A percentile compares a stretch with the other conserved stretches of the same genome.
phyloP scores from a whole-genome alignment of 805 yeast species.

The Sugiyamaella floridensis region DNA sequence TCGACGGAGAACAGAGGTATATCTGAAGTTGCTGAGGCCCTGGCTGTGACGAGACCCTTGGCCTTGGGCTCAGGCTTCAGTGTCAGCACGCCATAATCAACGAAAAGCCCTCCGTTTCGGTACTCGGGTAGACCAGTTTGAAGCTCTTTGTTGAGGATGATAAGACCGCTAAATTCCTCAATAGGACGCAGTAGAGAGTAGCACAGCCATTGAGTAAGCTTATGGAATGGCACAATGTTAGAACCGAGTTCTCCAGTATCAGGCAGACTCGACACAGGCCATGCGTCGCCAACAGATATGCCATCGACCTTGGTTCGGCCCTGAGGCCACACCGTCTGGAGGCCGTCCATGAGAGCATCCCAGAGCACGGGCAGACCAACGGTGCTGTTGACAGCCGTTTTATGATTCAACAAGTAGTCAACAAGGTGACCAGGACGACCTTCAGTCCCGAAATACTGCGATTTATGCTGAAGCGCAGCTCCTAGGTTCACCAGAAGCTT shows the following conservation, averaged over 20 bases:
- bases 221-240: slow-evolving; percentile 54
- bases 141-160: slow-evolving; percentile 34
- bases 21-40: slow-evolving; percentile 17
- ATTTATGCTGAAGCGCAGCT: slow-evolving; percentile 35
- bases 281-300: slow-evolving; percentile 53
- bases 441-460: slow-evolving; percentile 40
- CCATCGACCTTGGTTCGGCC: slow-evolving; percentile 49
- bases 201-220: slow-evolving; percentile 60
- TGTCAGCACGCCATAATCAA: slow-evolving; percentile 46
- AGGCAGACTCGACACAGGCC: slow-evolving; percentile 35
- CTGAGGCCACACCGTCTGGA: slow-evolving; percentile 55
- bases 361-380: slow-evolving; percentile 45
- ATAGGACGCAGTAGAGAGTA: slow-evolving; percentile 54
- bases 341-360: slow-evolving; percentile 50
- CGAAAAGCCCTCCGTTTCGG: slow-evolving; percentile 58
- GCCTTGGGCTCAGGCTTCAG: slow-evolving; percentile 38
- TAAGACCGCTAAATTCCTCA: slow-evolving; percentile 36
- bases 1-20: slow-evolving; percentile 48
- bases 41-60: slow-evolving; percentile 4
- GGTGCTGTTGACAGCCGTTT: slow-evolving; percentile 11
- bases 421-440: slow-evolving; percentile 48
- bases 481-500: slow-evolving; percentile 44
- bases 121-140: slow-evolving; percentile 57
- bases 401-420: slow-evolving; percentile 38
- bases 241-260: slow-evolving; percentile 32